Conservation (phyloP, 305 asterid genomes). For the Andrographis paniculata region DNA sequence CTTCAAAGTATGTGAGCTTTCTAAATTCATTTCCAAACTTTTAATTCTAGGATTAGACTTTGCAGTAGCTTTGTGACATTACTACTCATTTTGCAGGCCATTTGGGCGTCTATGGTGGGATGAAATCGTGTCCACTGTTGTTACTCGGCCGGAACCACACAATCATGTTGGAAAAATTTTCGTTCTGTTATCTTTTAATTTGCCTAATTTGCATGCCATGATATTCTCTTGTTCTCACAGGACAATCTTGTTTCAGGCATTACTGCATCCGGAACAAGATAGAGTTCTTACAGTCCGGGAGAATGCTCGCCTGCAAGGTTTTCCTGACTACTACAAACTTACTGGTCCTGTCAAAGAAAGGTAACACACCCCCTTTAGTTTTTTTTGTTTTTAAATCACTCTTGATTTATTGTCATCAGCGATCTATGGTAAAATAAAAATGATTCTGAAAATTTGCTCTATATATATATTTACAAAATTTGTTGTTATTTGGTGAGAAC, state of each 20-base stretch:
- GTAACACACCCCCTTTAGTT: constrained; percentile 20
- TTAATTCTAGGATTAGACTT: not conserved
- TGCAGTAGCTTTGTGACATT: not conserved
- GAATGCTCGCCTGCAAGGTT: constrained; percentile 86
- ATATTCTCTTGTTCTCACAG: not conserved
- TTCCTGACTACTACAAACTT: constrained; percentile 69
- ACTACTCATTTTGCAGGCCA: constrained; percentile 34
- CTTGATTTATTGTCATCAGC: no score
- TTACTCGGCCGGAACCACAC: constrained; percentile 57
- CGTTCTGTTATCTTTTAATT: not conserved
- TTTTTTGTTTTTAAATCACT: no score
- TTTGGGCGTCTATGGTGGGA: constrained; percentile 96
- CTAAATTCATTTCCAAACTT: not conserved
- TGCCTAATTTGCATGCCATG: not conserved
- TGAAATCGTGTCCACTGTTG: constrained; percentile 79
- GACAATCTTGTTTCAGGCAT: constrained; percentile 27
- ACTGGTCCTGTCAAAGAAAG: constrained; percentile 68
- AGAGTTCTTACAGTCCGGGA: constrained; percentile 79
- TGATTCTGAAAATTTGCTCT: no score
- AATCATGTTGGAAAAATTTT: constrained; percentile 24
- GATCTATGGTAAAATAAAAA: no score
- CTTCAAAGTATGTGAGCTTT: constrained; percentile 29
- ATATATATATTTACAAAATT: no score
- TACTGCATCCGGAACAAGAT: constrained; percentile 61
- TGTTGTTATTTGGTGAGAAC: no score